Conservation (phyloP, 805 yeast genomes). For the Nakazawaea sp. region DNA sequence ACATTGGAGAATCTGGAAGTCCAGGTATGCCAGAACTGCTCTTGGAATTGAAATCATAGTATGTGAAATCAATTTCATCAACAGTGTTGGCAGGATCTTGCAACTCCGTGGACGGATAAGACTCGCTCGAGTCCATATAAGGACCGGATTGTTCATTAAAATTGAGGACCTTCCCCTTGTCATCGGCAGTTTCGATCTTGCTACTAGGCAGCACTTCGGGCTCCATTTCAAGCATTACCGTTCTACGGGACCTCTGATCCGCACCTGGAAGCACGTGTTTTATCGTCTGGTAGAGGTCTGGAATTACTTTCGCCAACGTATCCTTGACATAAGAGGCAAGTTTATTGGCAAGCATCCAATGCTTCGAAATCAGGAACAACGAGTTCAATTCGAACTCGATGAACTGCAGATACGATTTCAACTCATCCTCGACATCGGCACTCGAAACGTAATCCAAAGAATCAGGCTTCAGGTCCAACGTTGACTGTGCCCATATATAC, state of each 20-base stretch:
- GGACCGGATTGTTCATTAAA: neutral
- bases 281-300: slow-evolving; percentile 31
- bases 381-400: slow-evolving; percentile 43
- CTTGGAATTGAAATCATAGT: slow-evolving; percentile 16
- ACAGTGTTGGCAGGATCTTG: slow-evolving; percentile 13
- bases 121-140: neutral
- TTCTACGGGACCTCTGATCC: too few species aligned
- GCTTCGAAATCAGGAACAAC: slow-evolving; percentile 40
- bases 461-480: slow-evolving; percentile 17
- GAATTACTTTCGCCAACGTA: slow-evolving; percentile 33
- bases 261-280: too few species aligned
- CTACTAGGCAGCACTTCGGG: too few species aligned
- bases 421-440: slow-evolving; percentile 29
- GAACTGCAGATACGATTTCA: slow-evolving; percentile 38
- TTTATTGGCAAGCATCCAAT: slow-evolving; percentile 43
- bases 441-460: slow-evolving; percentile 21
- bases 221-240: neutral
- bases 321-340: slow-evolving; percentile 40
- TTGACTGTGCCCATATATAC: slow-evolving; percentile 43
- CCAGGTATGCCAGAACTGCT: slow-evolving; percentile 9
- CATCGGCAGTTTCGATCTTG: slow-evolving; percentile 1
- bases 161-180: slow-evolving; percentile 1
- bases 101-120: neutral
- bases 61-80: slow-evolving; percentile 20
- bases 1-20: slow-evolving; percentile 15